phyloP scores from a whole-genome alignment of 139 green algal genomes.

The Parachlorella kessleri region DNA sequence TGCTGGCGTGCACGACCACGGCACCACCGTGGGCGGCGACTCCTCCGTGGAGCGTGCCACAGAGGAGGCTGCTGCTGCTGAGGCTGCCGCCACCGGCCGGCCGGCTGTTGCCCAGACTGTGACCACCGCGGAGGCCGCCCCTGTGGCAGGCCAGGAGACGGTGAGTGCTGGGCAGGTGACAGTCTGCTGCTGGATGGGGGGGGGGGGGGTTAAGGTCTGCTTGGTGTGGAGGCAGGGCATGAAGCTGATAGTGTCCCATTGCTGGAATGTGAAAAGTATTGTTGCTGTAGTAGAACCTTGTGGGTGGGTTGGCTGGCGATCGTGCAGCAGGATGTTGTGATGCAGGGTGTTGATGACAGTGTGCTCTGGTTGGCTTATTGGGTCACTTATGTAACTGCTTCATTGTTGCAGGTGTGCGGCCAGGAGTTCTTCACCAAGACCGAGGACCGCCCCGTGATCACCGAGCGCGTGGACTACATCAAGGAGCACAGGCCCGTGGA shows the following conservation, averaged over 20 bases:
- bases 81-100: neutral
- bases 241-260: neutral
- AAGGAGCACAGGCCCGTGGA: slow-evolving; percentile 50
- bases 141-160: too few species aligned
- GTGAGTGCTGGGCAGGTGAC: too few species aligned
- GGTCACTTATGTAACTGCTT: too few species aligned
- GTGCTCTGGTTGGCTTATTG: too few species aligned
- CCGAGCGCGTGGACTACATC: slow-evolving; percentile 26
- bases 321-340: too few species aligned
- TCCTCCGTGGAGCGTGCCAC: neutral
- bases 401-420: too few species aligned
- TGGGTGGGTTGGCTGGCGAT: neutral
- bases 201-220: too few species aligned
- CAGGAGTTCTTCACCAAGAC: slow-evolving; percentile 37
- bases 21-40: neutral
- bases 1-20: too few species aligned
- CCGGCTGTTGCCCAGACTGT: neutral
- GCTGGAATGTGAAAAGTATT: neutral
- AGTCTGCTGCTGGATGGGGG: too few species aligned
- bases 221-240: neutral
- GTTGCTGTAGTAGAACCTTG: neutral
- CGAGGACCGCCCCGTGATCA: slow-evolving; percentile 41
- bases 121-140: neutral
- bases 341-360: neutral
- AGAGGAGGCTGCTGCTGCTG: neutral